Base-by-base conservation (phyloP, 1,139 yeast species). In the Saccharomycopsis phalli region DNA sequence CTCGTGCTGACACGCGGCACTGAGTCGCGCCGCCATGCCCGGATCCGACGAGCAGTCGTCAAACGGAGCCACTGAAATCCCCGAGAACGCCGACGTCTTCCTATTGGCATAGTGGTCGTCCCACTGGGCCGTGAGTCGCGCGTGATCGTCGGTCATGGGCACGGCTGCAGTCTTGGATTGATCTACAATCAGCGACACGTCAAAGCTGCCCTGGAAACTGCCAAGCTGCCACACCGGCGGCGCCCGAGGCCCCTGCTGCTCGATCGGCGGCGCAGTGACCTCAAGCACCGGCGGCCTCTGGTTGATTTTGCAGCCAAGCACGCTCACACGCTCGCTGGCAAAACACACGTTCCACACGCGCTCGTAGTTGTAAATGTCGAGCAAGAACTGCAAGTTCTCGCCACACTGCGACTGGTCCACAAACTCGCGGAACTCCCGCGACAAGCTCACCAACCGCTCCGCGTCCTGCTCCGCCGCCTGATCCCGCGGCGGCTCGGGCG, bases 281-380 rank as follows among this genome's bases (percentile, higher is more conserved):
- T 22, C 10, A 22, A 6, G 10, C 25, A 22, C 8, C 8, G 25
- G 8, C 25, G 8, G 31, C 31, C 18, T 28, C 7, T n/a, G 6
- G 22, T 8, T 5, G 7, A 32, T 55, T 38, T 54, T 51, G 40
- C 60, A 57, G 43, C 53, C 56, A 33, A 57, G 43, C 3, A 56
- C 53, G 8, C 58, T 53, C 22, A 51, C 53, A 31, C 57, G 51
- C 33, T 57, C 49, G 20, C 37, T 26, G 29, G 51, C 50, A 46
- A 56, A 57, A n/a, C 53, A 44, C 30, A 47, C 45, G 37, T 57
- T 57, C 60, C 60, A 57, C 11, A 55, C 50, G 44, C 57, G 56
- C 47, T 67, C 71, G 51, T 70, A 70, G 40, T 63, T 65, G 53
- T 58, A 68, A 14, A 69, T 65, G 42, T 67, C 69, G 4, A 70